Evolutionary conservation across 176 grass and related monocot species (phyloP), one percentile per base, ranked within the genome.

Genomic region (Pontederia paniculata): DNA sequence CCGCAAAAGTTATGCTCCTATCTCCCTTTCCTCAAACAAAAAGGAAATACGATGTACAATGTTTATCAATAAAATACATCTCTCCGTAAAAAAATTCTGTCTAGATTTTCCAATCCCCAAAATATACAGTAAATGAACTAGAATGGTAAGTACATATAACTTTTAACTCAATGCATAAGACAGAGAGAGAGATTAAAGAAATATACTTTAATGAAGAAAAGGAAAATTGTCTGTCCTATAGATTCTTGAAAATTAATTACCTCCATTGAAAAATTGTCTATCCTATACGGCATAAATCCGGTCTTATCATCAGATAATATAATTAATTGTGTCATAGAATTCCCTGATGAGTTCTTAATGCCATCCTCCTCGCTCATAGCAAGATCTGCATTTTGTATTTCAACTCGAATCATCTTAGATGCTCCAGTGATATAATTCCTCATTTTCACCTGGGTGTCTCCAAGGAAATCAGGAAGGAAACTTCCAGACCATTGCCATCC

Each of bases 401-500:
- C 91, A 69, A 96, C 91, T 63, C 91, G 82, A 83, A 96, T 79
- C 85, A 96, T 96, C 54, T 74, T 87, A 44, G 82, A 89, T 73
- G 68, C 50, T 81, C 74, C 82, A 42, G 82, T 83, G 17, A 81
- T 68, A 78, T 74, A 89, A 67, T 96, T 96, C 70, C 78, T 73
- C 85, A 96, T 89, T 81, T 89, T 96, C 73, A 96, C 71, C 73
- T 96, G 91, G 68, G 83, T 76, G 80, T 96, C 91, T 74, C 91
- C 91, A 25, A 89, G 70, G 44, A 49, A 73, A 69, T 89, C 91
- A 71, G 91, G 91, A 55, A 89, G 66, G 72, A 96, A 96, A 70
- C 82, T 89, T 63, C 91, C 91, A 16, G 91, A 96, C 91, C 91
- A 96, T 70, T 87, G 91, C 74, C 82, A 96, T 62, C 91, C 86